Evolutionary conservation across 2,329 filamentous ascomycete species (phyloP), one percentile per base, ranked within the genome.

Genomic region (Scytalidium lignicola): DNA sequence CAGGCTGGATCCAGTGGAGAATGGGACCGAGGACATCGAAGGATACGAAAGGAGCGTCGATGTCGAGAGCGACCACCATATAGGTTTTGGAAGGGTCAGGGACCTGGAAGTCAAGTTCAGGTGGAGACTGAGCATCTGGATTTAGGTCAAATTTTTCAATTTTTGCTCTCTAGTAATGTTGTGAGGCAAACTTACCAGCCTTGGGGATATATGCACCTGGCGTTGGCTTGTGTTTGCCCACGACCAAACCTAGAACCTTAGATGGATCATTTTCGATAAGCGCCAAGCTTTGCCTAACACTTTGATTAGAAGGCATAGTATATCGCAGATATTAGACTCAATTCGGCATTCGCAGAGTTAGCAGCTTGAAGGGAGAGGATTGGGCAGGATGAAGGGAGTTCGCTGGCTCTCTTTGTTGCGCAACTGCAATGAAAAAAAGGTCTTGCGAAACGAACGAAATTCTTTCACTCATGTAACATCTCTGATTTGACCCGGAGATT

Each of bases 1-100:
- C 68, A 0, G 69, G 67, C 52, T 76, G 72, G 44, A 74, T 60
- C 65, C 72, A 75, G 62, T 78, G 75, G 46, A 76, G 57, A 26
- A 75, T 65, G 2, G 75, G 74, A 4, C 71, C 67, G 1, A 76
- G 60, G 23, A 71, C 52, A 20, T 57, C 55, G 46, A 70, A 66
- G 13, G 67, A 70, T 0, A 65, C 66, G 53, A 70, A 71, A 0
- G 74, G 75, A 1, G 74, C 69, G 61, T 78, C 75, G n/a, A 74
- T 63, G 53, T 78, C 74, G 26, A 77, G 55, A 43, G 59, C 61
- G 21, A 75, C 57, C 48, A 71, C 56, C 22, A 75, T 49, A 59
- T 73, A 76, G 20, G 57, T 64, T 17, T 26, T 29, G 10, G 46
- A 18, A 17, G 56, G 47, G 19, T 44, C 43, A 10, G 49, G 44